Percentiles rank a stretch among this genome's conserved stretches.
Conservation (phyloP, 2,329 filamentous ascomycete genomes). For the Penicillium vulpinum region DNA sequence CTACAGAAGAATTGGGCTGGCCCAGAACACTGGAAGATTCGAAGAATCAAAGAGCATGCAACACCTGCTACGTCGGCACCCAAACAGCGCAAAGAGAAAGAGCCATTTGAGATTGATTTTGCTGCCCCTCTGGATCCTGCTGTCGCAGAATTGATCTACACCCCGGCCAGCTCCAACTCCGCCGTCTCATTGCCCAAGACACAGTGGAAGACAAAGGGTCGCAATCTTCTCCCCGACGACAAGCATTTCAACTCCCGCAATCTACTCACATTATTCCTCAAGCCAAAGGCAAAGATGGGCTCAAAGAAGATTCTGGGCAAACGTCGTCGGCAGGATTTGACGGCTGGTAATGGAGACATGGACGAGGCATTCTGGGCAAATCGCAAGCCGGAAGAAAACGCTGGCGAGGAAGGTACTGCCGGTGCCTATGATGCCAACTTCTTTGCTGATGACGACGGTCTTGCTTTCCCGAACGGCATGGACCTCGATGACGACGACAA, state of each 20-base stretch:
- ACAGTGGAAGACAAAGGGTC: constrained; percentile 91
- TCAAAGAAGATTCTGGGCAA: constrained; percentile 60
- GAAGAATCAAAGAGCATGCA: constrained; percentile 80
- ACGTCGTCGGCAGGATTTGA: constrained; percentile 50
- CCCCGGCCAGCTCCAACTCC: constrained; percentile 74
- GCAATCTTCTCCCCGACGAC: constrained; percentile 92
- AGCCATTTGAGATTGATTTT: constrained; percentile 94
- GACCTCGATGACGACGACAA: constrained; percentile 50
- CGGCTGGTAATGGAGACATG: constrained; percentile 71
- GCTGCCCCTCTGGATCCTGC: constrained; percentile 68
- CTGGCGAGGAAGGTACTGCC: constrained; percentile 58
- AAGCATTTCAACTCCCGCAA: constrained; percentile 97
- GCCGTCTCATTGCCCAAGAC: constrained; percentile 85
- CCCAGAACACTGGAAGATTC: constrained; percentile 98
- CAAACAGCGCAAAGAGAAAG: constrained; percentile 85
- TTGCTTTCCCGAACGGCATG: constrained; percentile 48
- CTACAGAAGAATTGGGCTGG: constrained; percentile 96
- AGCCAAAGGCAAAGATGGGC: constrained; percentile 84
- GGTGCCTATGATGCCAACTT: constrained; percentile 97
- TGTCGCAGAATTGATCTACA: constrained; percentile 76
- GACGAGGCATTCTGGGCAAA: constrained; percentile 95
- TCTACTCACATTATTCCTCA: constrained; percentile 85
- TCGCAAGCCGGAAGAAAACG: constrained; percentile 56
- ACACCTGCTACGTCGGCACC: constrained; percentile 51
- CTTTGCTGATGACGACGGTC: constrained; percentile 72